Conservation (phyloP, 2,329 filamentous ascomycete species). For the Penicillium sp. region DNA sequence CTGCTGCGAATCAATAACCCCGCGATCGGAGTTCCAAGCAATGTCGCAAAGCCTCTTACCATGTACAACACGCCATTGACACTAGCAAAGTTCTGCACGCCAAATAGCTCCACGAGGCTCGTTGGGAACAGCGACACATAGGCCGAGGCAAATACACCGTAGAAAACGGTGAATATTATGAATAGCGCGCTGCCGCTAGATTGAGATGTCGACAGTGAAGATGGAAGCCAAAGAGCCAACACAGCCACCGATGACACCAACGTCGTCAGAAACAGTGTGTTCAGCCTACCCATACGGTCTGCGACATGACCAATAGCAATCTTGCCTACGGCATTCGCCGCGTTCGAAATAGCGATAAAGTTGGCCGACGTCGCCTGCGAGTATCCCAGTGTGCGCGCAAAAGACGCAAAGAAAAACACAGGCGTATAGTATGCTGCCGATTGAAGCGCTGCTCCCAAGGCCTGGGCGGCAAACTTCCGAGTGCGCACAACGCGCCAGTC, state of each 20-base stretch:
- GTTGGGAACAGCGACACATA: conserved; percentile 42
- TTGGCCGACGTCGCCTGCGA: conserved; percentile 34
- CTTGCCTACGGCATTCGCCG: conserved; percentile 38
- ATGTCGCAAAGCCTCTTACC: conserved; percentile 35
- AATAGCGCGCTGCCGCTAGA: conserved; percentile 23
- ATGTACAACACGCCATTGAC: conserved; percentile 42
- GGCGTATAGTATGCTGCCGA: conserved; percentile 40
- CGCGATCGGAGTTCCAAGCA: conserved; percentile 38
- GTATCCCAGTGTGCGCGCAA: conserved; percentile 39
- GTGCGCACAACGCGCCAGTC: conserved; percentile 34
- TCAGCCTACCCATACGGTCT: conserved; percentile 38
- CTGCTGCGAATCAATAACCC: conserved; percentile 27
- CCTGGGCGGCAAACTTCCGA: conserved; percentile 36
- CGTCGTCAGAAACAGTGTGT: conserved; percentile 35
- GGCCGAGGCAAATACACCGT: conserved; percentile 37
- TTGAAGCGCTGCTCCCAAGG: conserved; percentile 34
- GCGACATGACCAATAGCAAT: conserved; percentile 38
- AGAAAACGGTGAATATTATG: conserved; percentile 31
- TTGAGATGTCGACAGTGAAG: conserved; percentile 10
- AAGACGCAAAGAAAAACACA: conserved; percentile 39
- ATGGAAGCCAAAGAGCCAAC: conserved; percentile 25
- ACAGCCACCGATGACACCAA: conserved; percentile 28
- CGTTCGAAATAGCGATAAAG: conserved; percentile 41
- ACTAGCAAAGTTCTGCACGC: conserved; percentile 36
- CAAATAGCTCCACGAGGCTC: conserved; percentile 39